Conservation (phyloP, 306 rosid genomes). For the Betula pendula region DNA sequence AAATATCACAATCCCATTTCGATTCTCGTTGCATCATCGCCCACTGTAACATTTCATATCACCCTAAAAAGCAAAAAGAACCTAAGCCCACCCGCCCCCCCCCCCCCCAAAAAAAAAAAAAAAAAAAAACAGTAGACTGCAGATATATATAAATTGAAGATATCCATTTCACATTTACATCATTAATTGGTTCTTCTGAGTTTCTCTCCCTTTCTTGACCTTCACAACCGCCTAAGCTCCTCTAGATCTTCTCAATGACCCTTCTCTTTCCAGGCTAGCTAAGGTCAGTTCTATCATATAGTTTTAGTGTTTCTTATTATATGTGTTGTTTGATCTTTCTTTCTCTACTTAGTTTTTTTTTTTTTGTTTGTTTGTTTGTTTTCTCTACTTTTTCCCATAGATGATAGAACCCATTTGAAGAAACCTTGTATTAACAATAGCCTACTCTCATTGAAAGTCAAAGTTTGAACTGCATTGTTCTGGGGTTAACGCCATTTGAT, state of each 20-base stretch:
- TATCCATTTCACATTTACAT: constrained; percentile 17
- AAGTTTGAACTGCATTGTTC: constrained; percentile 5
- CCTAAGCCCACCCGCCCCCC: no score
- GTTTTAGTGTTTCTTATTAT: neutral
- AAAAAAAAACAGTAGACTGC: no score
- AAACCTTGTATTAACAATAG: neutral
- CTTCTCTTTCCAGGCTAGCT: neutral
- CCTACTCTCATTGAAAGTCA: neutral
- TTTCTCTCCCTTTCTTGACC: constrained; percentile 2
- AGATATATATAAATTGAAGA: constrained; percentile 7
- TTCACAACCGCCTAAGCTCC: neutral
- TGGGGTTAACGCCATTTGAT: neutral
- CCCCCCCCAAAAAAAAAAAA: neutral
- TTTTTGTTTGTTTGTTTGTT: neutral
- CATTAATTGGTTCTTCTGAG: constrained; percentile 4
- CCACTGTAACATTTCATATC: neutral
- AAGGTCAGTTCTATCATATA: neutral
- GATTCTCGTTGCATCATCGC: neutral
- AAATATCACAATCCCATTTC: constrained; percentile 30
- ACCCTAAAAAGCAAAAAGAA: neutral
- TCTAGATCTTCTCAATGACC: no score
- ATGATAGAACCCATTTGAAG: constrained; percentile 11
- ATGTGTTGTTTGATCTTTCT: neutral
- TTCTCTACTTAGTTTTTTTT: neutral
- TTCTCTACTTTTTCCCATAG: neutral